Conservation (phyloP, 2,329 filamentous ascomycete species). For the Dactylellina leptospora region DNA sequence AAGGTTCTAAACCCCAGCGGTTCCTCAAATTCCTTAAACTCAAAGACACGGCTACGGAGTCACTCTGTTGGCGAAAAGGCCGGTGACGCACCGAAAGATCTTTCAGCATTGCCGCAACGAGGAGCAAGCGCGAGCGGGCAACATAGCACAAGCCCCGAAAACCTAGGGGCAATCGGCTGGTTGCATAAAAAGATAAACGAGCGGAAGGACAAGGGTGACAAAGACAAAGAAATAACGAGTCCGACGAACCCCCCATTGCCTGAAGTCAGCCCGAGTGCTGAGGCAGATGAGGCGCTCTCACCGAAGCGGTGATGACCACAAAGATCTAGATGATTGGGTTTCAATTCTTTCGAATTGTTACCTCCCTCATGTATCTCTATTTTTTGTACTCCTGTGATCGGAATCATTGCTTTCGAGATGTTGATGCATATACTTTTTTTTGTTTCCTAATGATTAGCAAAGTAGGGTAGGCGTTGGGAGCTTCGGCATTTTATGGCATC, state of each 20-base stretch:
- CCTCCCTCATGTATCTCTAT: too few relatives aligned
- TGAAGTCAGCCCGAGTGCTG: slow-evolving; percentile 6
- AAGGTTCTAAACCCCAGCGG: slow-evolving; percentile 28
- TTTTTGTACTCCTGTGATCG: not conserved
- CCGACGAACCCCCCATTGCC: slow-evolving; percentile 16
- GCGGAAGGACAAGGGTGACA: slow-evolving; percentile 60
- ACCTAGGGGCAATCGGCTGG: slow-evolving; percentile 69
- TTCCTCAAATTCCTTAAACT: slow-evolving; percentile 30
- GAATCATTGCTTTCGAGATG: not conserved
- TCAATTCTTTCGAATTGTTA: too few relatives aligned
- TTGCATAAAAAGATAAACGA: slow-evolving; percentile 71
- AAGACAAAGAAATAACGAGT: slow-evolving; percentile 18
- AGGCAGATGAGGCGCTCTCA: slow-evolving; percentile 15
- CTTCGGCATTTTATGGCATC: slow-evolving; percentile 12
- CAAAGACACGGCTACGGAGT: slow-evolving; percentile 28
- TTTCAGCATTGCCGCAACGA: slow-evolving; percentile 36
- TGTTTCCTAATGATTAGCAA: slow-evolving; percentile 27
- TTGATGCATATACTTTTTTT: slow-evolving; percentile 26
- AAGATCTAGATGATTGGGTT: not conserved
- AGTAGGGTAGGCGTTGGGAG: slow-evolving; percentile 47
- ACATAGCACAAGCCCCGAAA: slow-evolving; percentile 24
- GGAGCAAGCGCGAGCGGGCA: slow-evolving; percentile 46
- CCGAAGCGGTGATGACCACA: slow-evolving; percentile 31
- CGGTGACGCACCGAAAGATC: slow-evolving; percentile 32
- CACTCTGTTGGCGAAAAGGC: slow-evolving; percentile 48